phyloP scores from a whole-genome alignment of 2,329 filamentous ascomycete species.

The Massarina eburnea region DNA sequence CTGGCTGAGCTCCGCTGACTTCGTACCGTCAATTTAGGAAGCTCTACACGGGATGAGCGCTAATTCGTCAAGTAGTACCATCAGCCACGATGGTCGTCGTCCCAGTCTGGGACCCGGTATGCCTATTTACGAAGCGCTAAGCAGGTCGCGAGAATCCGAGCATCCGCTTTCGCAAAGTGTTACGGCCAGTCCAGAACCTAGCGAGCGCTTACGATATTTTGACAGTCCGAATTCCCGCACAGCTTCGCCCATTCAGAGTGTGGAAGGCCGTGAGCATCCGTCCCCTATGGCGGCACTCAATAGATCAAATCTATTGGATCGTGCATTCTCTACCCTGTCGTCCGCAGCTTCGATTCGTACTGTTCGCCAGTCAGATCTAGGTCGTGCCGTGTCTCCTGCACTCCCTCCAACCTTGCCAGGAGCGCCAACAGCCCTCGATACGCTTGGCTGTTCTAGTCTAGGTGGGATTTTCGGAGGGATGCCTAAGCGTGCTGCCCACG shows the following conservation, averaged over 20 bases:
- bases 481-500: conserved; percentile 50
- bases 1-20: too few relatives aligned
- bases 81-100: conserved; percentile 58
- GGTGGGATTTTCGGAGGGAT: conserved; percentile 50
- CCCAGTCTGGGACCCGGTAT: conserved; percentile 63
- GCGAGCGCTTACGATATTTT: conserved; percentile 38
- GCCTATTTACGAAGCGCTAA: conserved; percentile 54
- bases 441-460: conserved; percentile 45
- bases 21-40: too few relatives aligned
- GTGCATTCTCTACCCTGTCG: conserved; percentile 45
- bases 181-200: conserved; percentile 65
- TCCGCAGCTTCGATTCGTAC: conserved; percentile 49
- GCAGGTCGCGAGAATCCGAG: conserved; percentile 57
- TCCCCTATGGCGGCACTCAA: conserved; percentile 7
- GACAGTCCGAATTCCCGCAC: conserved; percentile 42
- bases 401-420: conserved; percentile 48
- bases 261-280: conserved; percentile 25
- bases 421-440: conserved; percentile 48
- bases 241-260: conserved; percentile 41
- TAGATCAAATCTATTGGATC: conserved; percentile 38
- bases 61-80: conserved; percentile 57
- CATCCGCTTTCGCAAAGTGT: conserved; percentile 77
- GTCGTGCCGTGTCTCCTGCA: conserved; percentile 39
- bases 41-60: conserved; percentile 55
- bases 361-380: conserved; percentile 45